These are phyloP conservation scores for Nepenthes alata DNA, from an alignment of 179 eudicot species.

Conservation along the genomic window DNA sequence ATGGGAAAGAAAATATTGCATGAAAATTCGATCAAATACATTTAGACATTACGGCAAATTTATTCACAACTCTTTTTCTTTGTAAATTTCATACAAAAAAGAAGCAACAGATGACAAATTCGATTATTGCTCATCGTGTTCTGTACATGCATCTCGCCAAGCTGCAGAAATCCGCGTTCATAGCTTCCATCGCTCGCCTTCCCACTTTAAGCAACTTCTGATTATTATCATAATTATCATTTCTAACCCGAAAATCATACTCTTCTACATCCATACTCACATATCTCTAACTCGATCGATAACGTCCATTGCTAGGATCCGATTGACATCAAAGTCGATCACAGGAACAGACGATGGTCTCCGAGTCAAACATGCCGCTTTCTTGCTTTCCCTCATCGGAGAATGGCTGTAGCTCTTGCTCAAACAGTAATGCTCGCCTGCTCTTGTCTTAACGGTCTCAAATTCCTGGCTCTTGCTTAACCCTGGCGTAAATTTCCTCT, in stretches of 20 bases:
- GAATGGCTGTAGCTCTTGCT: slow-evolving; percentile 84
- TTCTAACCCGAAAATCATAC: neutral
- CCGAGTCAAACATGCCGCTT: slow-evolving; percentile 44
- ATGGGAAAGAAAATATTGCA: too few species aligned
- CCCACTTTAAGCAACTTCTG: too few species aligned
- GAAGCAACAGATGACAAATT: too few species aligned
- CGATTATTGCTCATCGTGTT: too few species aligned
- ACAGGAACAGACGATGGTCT: slow-evolving; percentile 73
- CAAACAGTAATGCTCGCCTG: slow-evolving; percentile 54
- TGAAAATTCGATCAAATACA: too few species aligned
- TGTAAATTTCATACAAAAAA: too few species aligned
- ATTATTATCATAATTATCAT: too few species aligned
- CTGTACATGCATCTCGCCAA: too few species aligned
- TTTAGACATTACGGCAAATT: too few species aligned
- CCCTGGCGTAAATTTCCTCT: slow-evolving; percentile 83
- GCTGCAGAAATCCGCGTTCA: too few species aligned
- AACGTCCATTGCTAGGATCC: slow-evolving; percentile 79
- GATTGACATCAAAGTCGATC: slow-evolving; percentile 60
- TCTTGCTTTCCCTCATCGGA: slow-evolving; percentile 45
- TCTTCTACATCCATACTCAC: neutral
- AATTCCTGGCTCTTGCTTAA: slow-evolving; percentile 98
- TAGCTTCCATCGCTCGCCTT: too few species aligned
- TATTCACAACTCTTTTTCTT: too few species aligned
- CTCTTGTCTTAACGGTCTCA: slow-evolving; percentile 35
- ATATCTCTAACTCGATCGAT: slow-evolving; percentile 58